Conservation (phyloP, 768 basidiomycete species). For the Xerocomus potaroensis region DNA sequence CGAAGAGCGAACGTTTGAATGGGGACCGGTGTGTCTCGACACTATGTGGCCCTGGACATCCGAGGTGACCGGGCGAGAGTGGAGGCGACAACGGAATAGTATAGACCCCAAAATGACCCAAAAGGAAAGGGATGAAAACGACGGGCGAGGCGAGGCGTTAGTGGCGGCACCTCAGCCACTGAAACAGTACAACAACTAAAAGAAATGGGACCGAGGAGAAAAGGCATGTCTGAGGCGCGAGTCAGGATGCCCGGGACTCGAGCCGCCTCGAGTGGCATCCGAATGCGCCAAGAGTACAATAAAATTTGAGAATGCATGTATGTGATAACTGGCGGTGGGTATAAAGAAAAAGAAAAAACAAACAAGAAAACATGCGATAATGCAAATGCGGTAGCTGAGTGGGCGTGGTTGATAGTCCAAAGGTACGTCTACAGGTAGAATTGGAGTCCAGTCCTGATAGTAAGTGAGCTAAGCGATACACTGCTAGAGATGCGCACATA, state of each 20-base stretch:
- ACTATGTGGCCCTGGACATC: too few species aligned
- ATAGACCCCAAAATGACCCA: neutral
- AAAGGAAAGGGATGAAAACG: neutral
- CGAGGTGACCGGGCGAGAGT: neutral
- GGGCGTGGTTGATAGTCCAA: slow-evolving; percentile 11
- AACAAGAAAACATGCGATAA: slow-evolving; percentile 11
- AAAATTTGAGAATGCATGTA: slow-evolving; percentile 8
- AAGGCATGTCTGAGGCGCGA: too few species aligned
- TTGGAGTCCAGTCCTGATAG: slow-evolving; percentile 21
- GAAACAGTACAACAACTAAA: too few species aligned
- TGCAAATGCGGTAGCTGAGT: slow-evolving; percentile 11
- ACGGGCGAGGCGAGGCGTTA: neutral
- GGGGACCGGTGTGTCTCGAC: too few species aligned
- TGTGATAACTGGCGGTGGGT: slow-evolving; percentile 4
- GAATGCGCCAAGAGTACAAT: slow-evolving; percentile 6
- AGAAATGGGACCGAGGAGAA: too few species aligned
- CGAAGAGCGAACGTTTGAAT: neutral
- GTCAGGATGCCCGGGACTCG: too few species aligned
- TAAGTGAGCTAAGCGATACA: neutral
- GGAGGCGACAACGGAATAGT: neutral
- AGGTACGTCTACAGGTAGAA: slow-evolving; percentile 15
- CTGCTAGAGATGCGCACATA: slow-evolving; percentile 5
- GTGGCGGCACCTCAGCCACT: too few species aligned
- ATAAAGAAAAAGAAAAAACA: slow-evolving; percentile 11
- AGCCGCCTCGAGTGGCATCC: neutral